Percentiles rank a stretch among this genome's conserved stretches.
phyloP scores from a whole-genome alignment of 2,329 filamentous ascomycete species.

The Xylaria polymorpha region DNA sequence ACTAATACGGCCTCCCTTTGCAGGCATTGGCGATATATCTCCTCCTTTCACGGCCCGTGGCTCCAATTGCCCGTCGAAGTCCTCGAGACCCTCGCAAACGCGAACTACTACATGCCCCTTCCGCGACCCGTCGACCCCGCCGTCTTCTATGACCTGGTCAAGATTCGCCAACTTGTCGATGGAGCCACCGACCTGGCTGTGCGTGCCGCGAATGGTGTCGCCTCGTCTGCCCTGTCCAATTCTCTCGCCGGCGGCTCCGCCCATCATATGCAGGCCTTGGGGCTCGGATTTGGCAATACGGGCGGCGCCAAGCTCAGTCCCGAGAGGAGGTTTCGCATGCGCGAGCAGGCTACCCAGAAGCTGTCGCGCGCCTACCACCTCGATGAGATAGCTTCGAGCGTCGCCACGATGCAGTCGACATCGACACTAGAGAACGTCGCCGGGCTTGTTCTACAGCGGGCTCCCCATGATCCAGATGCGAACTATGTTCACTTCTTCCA shows the following conservation, averaged over 20 bases:
- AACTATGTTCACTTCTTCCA: conserved; percentile 94
- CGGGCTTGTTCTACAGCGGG: conserved; percentile 76
- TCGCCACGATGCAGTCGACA: conserved; percentile 84
- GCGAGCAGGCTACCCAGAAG: conserved; percentile 82
- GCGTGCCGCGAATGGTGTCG: conserved; percentile 78
- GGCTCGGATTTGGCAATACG: conserved; percentile 68
- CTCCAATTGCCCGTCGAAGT: conserved; percentile 82
- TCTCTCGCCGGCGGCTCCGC: conserved; percentile 56
- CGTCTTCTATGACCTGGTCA: conserved; percentile 85
- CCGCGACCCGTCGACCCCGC: conserved; percentile 83
- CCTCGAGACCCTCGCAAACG: conserved; percentile 80
- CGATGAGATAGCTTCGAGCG: conserved; percentile 85
- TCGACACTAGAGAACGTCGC: conserved; percentile 82
- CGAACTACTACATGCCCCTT: conserved; percentile 80
- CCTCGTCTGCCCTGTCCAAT: conserved; percentile 71
- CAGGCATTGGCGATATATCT: conserved; percentile 88
- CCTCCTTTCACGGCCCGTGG: conserved; percentile 86
- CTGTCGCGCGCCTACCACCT: conserved; percentile 81
- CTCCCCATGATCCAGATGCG: conserved; percentile 75
- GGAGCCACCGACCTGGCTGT: conserved; percentile 83
- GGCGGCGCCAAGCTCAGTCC: conserved; percentile 75
- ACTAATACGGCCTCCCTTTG: conserved; percentile 20
- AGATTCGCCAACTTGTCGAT: conserved; percentile 82
- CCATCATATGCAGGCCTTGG: conserved; percentile 55
- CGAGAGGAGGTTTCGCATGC: conserved; percentile 81